Conservation (phyloP, 106 monocot species). For the Xerophyta viscosa region DNA sequence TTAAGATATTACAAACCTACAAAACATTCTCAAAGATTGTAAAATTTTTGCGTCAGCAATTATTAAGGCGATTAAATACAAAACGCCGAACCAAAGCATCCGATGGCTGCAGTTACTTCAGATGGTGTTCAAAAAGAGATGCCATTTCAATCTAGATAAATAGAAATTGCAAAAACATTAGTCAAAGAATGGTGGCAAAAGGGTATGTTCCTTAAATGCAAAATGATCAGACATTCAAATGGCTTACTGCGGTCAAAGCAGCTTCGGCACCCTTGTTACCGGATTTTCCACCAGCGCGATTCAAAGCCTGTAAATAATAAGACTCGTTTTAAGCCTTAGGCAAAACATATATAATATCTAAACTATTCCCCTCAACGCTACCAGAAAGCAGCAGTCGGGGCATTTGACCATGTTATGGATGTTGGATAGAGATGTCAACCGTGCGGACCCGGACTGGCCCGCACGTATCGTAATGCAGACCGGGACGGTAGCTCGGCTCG, state of each 20-base stretch:
- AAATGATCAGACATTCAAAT: background rate
- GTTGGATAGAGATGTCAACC: no score
- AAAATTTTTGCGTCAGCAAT: no score
- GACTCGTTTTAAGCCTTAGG: background rate
- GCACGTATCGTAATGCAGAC: no score
- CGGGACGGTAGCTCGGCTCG: no score
- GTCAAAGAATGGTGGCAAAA: background rate
- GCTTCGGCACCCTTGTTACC: conserved; percentile 97
- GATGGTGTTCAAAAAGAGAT: conserved; percentile 71
- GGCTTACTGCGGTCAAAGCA: conserved; percentile 86
- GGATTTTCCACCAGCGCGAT: conserved; percentile 91
- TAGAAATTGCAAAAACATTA: background rate
- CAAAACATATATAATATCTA: background rate
- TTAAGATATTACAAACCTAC: no score
- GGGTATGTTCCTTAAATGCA: background rate
- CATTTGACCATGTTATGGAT: no score
- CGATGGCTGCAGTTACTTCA: no score
- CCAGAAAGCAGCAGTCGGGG: no score
- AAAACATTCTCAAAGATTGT: no score
- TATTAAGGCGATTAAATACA: no score
- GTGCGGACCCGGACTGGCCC: no score
- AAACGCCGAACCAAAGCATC: no score
- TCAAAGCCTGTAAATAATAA: conserved; percentile 51
- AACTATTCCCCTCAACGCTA: background rate
- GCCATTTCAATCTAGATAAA: conserved; percentile 91